Percentiles rank a stretch among this genome's conserved stretches.
Evolutionary conservation across 2,329 filamentous ascomycete genomes (phyloP).

Genomic region (Aureobasidium melanogenum): DNA sequence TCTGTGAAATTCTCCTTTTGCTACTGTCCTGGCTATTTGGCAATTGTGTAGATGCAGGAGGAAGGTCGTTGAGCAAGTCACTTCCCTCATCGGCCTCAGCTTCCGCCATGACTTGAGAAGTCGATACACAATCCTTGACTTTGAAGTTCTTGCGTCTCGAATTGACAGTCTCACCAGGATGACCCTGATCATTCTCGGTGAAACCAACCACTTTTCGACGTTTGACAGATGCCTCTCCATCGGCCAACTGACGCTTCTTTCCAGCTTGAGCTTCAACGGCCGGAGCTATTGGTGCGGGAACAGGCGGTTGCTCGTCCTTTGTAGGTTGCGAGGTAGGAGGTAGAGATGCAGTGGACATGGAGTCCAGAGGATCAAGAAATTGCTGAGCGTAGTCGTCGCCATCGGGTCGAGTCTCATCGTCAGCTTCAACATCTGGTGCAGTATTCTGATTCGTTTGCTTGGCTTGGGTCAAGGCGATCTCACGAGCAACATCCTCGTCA

Average conservation of each 20-base stretch:
- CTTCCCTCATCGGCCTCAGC: neutral
- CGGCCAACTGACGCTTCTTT: neutral
- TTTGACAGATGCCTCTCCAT: slow-evolving; percentile 4
- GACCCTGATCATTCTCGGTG: neutral
- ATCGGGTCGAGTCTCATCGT: slow-evolving; percentile 13
- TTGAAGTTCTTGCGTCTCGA: slow-evolving; percentile 15
- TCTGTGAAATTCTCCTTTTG: slow-evolving; percentile 30
- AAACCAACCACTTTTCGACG: slow-evolving; percentile 9
- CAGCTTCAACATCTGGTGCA: neutral
- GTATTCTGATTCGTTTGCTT: slow-evolving; percentile 14
- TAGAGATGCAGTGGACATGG: neutral
- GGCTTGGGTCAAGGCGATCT: slow-evolving; percentile 25
- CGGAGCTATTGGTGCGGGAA: neutral
- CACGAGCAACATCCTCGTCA: slow-evolving; percentile 32
- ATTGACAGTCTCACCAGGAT: neutral
- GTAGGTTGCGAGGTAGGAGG: neutral
- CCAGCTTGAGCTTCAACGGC: neutral
- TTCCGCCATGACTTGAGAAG: slow-evolving; percentile 6
- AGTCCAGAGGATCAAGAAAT: slow-evolving; percentile 13
- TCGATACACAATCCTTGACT: slow-evolving; percentile 14
- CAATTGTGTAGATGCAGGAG: slow-evolving; percentile 20
- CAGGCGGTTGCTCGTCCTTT: neutral
- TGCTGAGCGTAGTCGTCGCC: slow-evolving; percentile 8
- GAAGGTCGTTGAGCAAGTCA: slow-evolving; percentile 15
- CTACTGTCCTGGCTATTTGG: slow-evolving; percentile 13